phyloP scores from a whole-genome alignment of 163 green algal genomes.

The Chlorella variabilis region DNA sequence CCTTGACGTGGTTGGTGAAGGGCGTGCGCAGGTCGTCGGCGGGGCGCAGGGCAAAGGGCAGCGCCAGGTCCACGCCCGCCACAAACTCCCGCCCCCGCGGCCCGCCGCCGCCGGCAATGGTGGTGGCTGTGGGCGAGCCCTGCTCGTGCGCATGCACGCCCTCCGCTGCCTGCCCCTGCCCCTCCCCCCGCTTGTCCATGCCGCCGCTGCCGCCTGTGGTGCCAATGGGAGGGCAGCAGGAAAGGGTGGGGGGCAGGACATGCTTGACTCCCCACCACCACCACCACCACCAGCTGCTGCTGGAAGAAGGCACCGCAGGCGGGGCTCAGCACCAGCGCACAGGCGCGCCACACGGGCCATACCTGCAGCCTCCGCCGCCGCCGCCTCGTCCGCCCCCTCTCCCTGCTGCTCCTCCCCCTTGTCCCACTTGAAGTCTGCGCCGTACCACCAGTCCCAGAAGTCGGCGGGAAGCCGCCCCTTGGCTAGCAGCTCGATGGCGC shows the following conservation, averaged over 20 bases:
- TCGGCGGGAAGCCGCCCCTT: constrained; percentile 66
- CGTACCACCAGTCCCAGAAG: constrained; percentile 88
- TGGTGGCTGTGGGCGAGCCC: background rate
- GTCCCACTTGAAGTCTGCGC: constrained; percentile 71
- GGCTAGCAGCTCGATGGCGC: constrained; percentile 83
- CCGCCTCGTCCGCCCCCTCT: constrained; percentile 17
- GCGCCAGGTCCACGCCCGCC: constrained; percentile 59
- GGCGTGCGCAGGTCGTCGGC: constrained; percentile 57
- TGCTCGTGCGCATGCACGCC: background rate
- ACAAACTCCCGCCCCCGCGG: constrained; percentile 36
- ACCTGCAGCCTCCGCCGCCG: background rate
- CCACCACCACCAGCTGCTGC: too few relatives aligned
- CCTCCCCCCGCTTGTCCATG: constrained; percentile 9
- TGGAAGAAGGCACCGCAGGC: too few relatives aligned
- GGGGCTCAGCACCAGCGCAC: too few relatives aligned
- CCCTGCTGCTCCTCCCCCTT: constrained; percentile 52
- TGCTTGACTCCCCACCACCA: too few relatives aligned
- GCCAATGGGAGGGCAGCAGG: too few relatives aligned
- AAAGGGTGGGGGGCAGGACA: too few relatives aligned
- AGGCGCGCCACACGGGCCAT: too few relatives aligned
- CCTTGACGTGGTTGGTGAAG: constrained; percentile 87
- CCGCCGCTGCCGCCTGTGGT: background rate
- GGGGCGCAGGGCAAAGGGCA: constrained; percentile 51
- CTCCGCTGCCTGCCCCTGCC: background rate
- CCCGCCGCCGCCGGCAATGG: background rate